phyloP scores from a whole-genome alignment of 352 stramenopile species.

The Globisporangium yorkense region DNA sequence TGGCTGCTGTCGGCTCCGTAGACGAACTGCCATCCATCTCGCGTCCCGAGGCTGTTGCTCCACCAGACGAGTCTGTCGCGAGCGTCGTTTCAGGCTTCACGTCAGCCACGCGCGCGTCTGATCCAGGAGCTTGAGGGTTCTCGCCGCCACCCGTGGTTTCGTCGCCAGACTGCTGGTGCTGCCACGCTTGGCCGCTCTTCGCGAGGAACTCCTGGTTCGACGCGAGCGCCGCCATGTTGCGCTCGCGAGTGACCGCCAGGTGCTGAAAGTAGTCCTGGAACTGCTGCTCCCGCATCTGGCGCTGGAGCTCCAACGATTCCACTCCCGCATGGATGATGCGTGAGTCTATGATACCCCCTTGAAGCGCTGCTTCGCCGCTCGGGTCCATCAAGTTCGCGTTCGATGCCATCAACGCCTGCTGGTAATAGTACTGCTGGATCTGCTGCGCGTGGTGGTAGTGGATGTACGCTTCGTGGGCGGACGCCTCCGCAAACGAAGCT shows the following conservation, averaged over 20 bases:
- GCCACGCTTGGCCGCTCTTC: conserved; percentile 32
- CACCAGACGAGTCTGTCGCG: no score
- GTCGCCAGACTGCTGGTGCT: conserved; percentile 21
- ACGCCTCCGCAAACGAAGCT: conserved; percentile 9
- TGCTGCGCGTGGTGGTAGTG: conserved; percentile 44
- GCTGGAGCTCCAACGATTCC: conserved; percentile 44
- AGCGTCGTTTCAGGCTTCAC: no score
- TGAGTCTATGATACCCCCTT: conserved; percentile 51
- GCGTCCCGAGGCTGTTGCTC: no score
- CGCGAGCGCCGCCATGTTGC: conserved; percentile 47
- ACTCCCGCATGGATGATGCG: conserved; percentile 56
- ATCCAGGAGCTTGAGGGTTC: background rate
- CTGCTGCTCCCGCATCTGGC: conserved; percentile 34
- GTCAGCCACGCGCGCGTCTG: no score
- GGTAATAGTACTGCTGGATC: conserved; percentile 60
- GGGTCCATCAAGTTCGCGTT: conserved; percentile 23
- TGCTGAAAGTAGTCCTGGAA: conserved; percentile 55
- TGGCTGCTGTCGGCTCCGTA: no score
- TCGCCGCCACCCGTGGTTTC: conserved; percentile 12
- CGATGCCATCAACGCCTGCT: conserved; percentile 45
- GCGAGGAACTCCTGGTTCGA: conserved; percentile 40
- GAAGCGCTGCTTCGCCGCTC: conserved; percentile 17
- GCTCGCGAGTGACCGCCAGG: conserved; percentile 33
- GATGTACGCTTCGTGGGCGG: conserved; percentile 24
- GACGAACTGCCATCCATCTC: no score